Evolutionary conservation across 2,329 filamentous ascomycete species (phyloP).

Genomic region (Nectriaceae sp.): DNA sequence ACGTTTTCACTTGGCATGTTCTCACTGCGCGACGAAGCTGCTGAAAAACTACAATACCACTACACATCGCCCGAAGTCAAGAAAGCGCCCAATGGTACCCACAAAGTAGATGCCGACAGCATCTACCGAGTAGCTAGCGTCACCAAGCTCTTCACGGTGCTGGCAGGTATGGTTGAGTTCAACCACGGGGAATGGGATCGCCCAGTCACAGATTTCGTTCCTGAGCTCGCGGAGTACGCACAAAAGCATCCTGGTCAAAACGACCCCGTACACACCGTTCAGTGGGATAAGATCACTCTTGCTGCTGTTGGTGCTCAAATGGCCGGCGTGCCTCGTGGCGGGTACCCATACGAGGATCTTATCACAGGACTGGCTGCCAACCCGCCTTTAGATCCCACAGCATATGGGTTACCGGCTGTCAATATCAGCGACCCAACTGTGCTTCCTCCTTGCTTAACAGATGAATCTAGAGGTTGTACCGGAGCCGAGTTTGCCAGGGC

Average conservation of each 20-base stretch:
- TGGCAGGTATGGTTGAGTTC: conserved; percentile 32
- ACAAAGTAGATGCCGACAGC: conserved; percentile 39
- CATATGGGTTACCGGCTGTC: not conserved
- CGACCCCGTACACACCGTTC: conserved; percentile 11
- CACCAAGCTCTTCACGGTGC: conserved; percentile 44
- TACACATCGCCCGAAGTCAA: conserved; percentile 6
- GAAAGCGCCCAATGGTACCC: conserved; percentile 9
- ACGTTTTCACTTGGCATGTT: conserved; percentile 17
- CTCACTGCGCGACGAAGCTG: conserved; percentile 12
- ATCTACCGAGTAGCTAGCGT: conserved; percentile 45
- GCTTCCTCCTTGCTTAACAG: not conserved
- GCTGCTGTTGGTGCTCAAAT: conserved; percentile 39
- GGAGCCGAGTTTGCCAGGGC: not conserved
- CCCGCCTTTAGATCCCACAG: not conserved
- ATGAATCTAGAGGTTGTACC: not conserved
- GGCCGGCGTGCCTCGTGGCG: conserved; percentile 19
- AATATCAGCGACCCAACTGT: not conserved
- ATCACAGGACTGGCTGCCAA: not conserved
- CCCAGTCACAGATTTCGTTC: conserved; percentile 15
- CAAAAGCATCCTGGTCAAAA: not conserved
- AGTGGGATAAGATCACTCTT: conserved; percentile 35
- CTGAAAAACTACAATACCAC: conserved; percentile 12
- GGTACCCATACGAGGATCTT: not conserved
- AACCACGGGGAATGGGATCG: conserved; percentile 12
- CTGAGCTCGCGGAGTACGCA: conserved; percentile 4